Conservation (phyloP, 495 filamentous ascomycete species). For the Aspergillus carlsbadensis region DNA sequence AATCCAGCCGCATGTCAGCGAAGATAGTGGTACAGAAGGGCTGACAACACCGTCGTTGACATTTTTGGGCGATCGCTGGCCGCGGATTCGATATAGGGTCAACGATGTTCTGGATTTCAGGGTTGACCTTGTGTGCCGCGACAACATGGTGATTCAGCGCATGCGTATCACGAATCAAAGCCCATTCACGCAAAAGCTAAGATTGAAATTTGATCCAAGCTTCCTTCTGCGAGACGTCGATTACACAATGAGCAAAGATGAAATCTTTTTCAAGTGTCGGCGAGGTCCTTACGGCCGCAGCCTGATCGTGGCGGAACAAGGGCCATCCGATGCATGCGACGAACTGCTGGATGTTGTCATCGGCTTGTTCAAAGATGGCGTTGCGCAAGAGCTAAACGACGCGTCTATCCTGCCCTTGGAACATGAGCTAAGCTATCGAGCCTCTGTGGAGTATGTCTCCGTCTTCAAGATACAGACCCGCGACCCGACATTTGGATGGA, state of each 20-base stretch:
- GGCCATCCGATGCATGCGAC: too few species aligned
- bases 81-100: background rate
- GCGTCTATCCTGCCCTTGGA: background rate
- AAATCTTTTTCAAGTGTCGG: background rate
- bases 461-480: background rate
- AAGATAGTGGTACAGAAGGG: background rate
- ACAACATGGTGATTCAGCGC: background rate
- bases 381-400: background rate
- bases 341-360: background rate
- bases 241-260: background rate
- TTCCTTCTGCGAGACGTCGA: background rate
- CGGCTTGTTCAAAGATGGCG: background rate
- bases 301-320: background rate
- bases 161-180: constrained; percentile 1
- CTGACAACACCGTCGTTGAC: background rate
- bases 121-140: background rate
- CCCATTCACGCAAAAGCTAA: background rate
- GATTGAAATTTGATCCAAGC: background rate
- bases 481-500: background rate
- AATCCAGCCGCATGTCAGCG: background rate
- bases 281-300: background rate
- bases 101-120: background rate
- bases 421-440: background rate
- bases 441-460: background rate
- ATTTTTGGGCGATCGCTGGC: too few species aligned